Evolutionary conservation across 2,329 filamentous ascomycete species (phyloP).

Genomic region (Diplocarpon mali): DNA sequence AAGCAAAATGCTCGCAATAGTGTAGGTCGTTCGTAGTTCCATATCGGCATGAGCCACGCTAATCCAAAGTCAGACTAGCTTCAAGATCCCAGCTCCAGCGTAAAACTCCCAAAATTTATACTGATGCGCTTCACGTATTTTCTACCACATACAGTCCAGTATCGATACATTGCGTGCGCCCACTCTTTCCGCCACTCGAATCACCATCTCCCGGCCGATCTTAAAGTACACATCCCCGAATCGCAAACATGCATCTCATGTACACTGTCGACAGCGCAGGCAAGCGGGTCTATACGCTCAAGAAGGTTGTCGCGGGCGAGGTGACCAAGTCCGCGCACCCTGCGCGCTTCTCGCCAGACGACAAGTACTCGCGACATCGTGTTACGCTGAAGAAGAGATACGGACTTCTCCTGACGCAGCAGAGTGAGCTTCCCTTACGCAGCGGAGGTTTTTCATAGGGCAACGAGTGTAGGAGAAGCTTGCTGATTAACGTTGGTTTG

Average conservation of each 20-base stretch:
- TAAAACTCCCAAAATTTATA: constrained; percentile 1
- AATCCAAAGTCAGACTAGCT: no score
- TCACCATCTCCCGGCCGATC: no score
- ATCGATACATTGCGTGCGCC: neutral
- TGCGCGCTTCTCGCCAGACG: constrained; percentile 92
- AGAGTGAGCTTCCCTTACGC: constrained; percentile 34
- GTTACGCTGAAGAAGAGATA: constrained; percentile 94
- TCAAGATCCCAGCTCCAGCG: no score
- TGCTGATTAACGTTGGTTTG: constrained; percentile 6
- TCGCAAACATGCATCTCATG: constrained; percentile 56
- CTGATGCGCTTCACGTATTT: neutral
- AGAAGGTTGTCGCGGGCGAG: constrained; percentile 73
- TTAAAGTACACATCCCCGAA: no score
- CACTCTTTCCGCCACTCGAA: neutral
- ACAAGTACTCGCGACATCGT: constrained; percentile 95
- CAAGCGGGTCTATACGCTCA: constrained; percentile 89
- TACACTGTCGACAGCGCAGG: constrained; percentile 75
- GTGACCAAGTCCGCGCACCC: constrained; percentile 96
- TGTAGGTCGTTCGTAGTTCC: no score
- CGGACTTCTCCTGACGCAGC: constrained; percentile 76
- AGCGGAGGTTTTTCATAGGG: neutral
- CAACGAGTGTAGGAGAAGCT: neutral
- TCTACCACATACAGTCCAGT: neutral
- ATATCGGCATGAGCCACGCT: no score
- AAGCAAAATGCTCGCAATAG: no score